These are phyloP conservation scores for Streptanthus diversifolius DNA, from an alignment of 345 rosid species.

Conservation along the genomic window DNA sequence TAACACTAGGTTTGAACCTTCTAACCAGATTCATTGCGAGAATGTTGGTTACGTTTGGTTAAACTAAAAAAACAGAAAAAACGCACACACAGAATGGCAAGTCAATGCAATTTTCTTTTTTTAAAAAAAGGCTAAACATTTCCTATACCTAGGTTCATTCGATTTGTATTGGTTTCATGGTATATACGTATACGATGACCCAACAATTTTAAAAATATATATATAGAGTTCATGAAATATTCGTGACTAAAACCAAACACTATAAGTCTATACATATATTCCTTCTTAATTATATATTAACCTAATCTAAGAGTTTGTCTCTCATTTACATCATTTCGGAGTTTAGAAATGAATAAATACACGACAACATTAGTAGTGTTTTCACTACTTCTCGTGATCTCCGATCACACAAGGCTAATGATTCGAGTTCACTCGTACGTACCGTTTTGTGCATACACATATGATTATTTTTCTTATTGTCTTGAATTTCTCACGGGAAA, in stretches of 20 bases:
- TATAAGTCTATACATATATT: not conserved
- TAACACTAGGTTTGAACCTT: no score
- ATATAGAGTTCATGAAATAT: slow-evolving; percentile 4
- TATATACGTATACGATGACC: slow-evolving; percentile 21
- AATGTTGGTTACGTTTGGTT: no score
- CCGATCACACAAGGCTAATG: slow-evolving; percentile 6
- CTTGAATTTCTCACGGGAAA: slow-evolving; percentile 41
- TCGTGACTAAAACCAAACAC: slow-evolving; percentile 6
- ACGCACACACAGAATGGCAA: no score
- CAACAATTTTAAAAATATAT: slow-evolving; percentile 12
- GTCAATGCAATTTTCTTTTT: no score
- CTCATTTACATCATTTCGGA: not conserved
- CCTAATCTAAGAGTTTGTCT: not conserved
- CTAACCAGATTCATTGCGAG: no score
- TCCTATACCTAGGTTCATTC: slow-evolving; percentile 28
- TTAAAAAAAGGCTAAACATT: no score
- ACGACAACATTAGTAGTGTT: slow-evolving; percentile 1
- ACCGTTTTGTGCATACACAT: slow-evolving; percentile 34
- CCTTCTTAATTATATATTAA: not conserved
- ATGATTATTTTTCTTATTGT: slow-evolving; percentile 41
- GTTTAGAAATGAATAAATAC: slow-evolving; percentile 18
- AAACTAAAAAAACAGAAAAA: no score
- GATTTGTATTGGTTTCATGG: slow-evolving; percentile 13
- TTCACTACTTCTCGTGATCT: slow-evolving; percentile 24
- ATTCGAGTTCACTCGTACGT: slow-evolving; percentile 23